Evolutionary conservation across 1,139 yeast species (phyloP).

Genomic region (Torulaspora pretoriensis): DNA sequence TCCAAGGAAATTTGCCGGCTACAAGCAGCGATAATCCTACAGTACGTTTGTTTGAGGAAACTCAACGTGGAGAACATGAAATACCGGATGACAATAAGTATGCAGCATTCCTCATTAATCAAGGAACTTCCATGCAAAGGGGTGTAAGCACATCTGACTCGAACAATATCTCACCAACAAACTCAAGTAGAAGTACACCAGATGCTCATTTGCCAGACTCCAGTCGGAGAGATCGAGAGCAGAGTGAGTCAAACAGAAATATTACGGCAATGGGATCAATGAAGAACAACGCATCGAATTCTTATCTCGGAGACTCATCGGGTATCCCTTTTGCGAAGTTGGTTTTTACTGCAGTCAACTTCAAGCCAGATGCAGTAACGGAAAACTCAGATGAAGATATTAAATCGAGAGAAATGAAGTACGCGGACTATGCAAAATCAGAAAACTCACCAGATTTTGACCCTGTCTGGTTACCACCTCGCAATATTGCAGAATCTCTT

Average conservation of each 20-base stretch:
- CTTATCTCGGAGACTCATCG: conserved; percentile 51
- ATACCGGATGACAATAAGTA: conserved; percentile 20
- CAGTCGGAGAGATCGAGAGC: conserved; percentile 17
- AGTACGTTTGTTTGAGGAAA: conserved; percentile 19
- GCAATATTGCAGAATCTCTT: conserved; percentile 62
- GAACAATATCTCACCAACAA: not conserved
- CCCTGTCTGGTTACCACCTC: conserved; percentile 52
- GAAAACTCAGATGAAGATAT: conserved; percentile 26
- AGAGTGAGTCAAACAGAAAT: conserved; percentile 25
- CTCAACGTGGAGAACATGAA: conserved; percentile 19
- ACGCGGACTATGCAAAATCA: conserved; percentile 20
- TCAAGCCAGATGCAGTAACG: conserved; percentile 40
- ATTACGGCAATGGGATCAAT: conserved; percentile 24
- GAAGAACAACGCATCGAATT: conserved; percentile 36
- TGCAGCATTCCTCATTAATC: conserved; percentile 26
- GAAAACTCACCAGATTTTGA: conserved; percentile 21
- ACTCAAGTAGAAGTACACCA: conserved; percentile 8
- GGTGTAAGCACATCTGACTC: conserved; percentile 14
- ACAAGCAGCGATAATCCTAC: conserved; percentile 28
- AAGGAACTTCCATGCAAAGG: conserved; percentile 24
- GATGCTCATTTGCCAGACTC: conserved; percentile 13
- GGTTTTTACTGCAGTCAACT: conserved; percentile 70
- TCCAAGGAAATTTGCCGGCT: conserved; percentile 27
- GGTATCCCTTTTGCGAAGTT: conserved; percentile 71
- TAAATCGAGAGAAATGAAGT: conserved; percentile 24